These are phyloP conservation scores for Candida ortonii DNA, from an alignment of 805 yeast genomes.

Conservation along the genomic window DNA sequence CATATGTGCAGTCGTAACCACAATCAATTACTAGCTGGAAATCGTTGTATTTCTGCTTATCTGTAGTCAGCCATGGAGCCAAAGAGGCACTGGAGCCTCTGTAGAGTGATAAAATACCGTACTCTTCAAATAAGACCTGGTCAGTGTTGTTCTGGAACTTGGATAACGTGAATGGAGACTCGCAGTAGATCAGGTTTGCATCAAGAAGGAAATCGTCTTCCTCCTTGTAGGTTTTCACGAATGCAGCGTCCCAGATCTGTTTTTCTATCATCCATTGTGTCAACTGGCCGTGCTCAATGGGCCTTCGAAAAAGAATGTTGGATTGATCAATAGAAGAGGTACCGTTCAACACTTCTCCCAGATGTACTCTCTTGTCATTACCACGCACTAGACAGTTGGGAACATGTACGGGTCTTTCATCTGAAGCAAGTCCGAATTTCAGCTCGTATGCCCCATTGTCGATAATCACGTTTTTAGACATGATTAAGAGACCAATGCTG, in stretches of 20 bases:
- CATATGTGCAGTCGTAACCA: slow-evolving; percentile 85
- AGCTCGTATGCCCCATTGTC: slow-evolving; percentile 90
- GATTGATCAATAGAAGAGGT: slow-evolving; percentile 64
- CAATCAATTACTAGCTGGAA: slow-evolving; percentile 81
- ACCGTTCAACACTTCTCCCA: slow-evolving; percentile 50
- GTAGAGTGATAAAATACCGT: slow-evolving; percentile 69
- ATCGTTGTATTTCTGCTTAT: slow-evolving; percentile 37
- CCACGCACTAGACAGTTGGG: slow-evolving; percentile 74
- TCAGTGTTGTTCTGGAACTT: slow-evolving; percentile 80
- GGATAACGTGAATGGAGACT: slow-evolving; percentile 79
- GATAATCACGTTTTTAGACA: slow-evolving; percentile 46
- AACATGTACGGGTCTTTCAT: slow-evolving; percentile 47
- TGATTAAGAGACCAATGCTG: slow-evolving; percentile 7
- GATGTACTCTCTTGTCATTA: slow-evolving; percentile 65
- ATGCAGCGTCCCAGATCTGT: slow-evolving; percentile 83
- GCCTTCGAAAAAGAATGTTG: slow-evolving; percentile 71
- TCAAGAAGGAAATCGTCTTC: slow-evolving; percentile 45
- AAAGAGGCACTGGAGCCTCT: slow-evolving; percentile 61
- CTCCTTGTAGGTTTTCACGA: slow-evolving; percentile 39
- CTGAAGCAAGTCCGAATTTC: slow-evolving; percentile 55
- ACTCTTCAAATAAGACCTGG: slow-evolving; percentile 92
- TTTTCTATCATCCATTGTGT: slow-evolving; percentile 89
- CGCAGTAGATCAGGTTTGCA: slow-evolving; percentile 67
- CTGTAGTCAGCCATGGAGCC: slow-evolving; percentile 55
- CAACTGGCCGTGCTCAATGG: slow-evolving; percentile 85